Base-by-base conservation (phyloP, 2,329 filamentous ascomycete genomes). In the Fusarium robinianum region DNA sequence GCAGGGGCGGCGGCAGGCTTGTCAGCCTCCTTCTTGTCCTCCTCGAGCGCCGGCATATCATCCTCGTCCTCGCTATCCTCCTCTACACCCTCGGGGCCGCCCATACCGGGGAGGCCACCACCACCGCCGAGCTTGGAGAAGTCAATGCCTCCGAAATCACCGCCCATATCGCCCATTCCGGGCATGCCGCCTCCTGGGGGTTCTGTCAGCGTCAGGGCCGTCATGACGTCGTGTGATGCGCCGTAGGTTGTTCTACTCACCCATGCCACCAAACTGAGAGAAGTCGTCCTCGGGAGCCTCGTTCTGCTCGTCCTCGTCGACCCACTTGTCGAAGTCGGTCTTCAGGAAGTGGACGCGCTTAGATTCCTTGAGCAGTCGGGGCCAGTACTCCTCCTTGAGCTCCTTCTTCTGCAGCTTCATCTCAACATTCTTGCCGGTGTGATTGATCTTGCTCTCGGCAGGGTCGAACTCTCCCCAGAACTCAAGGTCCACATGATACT, bases 291-390 rank as follows among this genome's bases (percentile, higher is more conserved):
- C 90, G 34, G 82, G 77, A 49, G 81, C 85, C 72, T 90, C 90
- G 66, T 97, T 87, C 77, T 99, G 94, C 81, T 99, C 94, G 67
- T 99, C 91, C 82, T 96, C 90, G 61, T 96, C 91, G 64, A 96
- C 88, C 91, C 91, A 96, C 87, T 96, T 96, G 78, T 96, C 91
- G 63, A 99, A 99, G 76, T 99, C 87, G 56, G 94, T 97, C 85
- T 96, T 96, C 65, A 99, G 74, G 82, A 90, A 99, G 76, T 97
- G 94, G 41, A 88, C 75, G 78, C 90, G 96, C 80, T 89, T 86
- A 59, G 77, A 72, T 49, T 92, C 88, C 84, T 96, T 96, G 68
- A 96, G 80, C 64, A 99, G 80, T 55, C 94, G 84, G 53, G 91
- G 91, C 94, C 94, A 99, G 82, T 86, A 97, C 73, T 94, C 90